These are phyloP conservation scores for Psidium friedrichsthalianum DNA, from an alignment of 345 rosid genomes.

Conservation along the genomic window DNA sequence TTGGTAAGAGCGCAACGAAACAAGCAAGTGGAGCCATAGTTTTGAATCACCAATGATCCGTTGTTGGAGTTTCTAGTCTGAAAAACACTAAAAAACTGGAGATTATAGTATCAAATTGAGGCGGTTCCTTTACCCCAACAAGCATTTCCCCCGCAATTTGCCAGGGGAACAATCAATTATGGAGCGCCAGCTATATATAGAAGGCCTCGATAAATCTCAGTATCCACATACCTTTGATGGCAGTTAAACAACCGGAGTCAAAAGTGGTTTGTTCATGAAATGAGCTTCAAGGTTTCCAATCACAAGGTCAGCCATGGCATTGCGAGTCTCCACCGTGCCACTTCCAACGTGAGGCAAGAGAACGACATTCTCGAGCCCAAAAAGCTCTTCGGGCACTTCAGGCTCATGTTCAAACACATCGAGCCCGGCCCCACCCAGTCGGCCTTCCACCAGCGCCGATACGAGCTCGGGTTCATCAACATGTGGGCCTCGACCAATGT, in stretches of 20 bases:
- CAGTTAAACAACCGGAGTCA: constrained; percentile 10
- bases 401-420: constrained; percentile 33
- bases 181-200: neutral
- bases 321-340: constrained; percentile 14
- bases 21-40: neutral
- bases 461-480: constrained; percentile 32
- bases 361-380: constrained; percentile 31
- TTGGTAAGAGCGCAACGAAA: neutral
- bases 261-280: constrained; percentile 10
- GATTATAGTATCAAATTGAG: neutral
- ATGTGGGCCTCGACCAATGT: constrained; percentile 31
- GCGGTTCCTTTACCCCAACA: neutral
- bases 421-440: constrained; percentile 31
- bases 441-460: constrained; percentile 32
- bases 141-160: neutral
- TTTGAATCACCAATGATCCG: neutral
- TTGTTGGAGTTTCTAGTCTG: neutral
- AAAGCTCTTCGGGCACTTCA: constrained; percentile 23
- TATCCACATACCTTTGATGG: neutral
- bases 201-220: neutral
- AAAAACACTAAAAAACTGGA: neutral
- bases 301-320: constrained; percentile 15
- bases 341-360: constrained; percentile 34
- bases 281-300: constrained; percentile 15
- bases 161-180: neutral